Base-by-base conservation (phyloP, 2,329 filamentous ascomycete species). In the Pyrenophora graminea region DNA sequence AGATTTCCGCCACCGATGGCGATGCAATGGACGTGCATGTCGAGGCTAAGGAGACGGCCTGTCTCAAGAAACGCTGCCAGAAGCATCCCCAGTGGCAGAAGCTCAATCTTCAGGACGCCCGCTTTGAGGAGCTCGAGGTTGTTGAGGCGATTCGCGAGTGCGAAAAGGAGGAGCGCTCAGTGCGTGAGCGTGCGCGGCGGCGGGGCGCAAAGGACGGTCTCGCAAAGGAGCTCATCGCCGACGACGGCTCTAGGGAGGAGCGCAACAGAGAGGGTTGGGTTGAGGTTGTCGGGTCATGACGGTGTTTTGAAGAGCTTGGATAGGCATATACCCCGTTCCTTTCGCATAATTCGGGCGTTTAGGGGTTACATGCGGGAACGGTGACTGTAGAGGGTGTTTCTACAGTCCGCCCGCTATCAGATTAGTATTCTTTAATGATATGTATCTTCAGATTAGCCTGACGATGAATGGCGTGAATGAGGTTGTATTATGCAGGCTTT, bases 21-120 rank as follows among this genome's bases (percentile, higher is more conserved):
- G 57, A 48, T 15, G 48, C 46, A 19, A 27, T 43, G 9, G 50
- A 54, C 23, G 18, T 55, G 23, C 46, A 39, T 8, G 42, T 46
- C 3, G 56, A 53, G 3, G 48, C 50, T 7, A 61, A 55, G 15
- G 68, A 69, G 4, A 53, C 45, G 1, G 57, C 70, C 4, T 81
- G 79, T 53, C 57, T 73, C 36, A 77, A 75, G 58, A 80, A 80
- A 61, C 75, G 77, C 42, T 81, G 79, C 58, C 66, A 73, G 10
- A 73, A 77, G 39, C 79, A 81, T 55, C 67, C 71, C 3, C 73
- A 79, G 36, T 81, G 79, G 79, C 70, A 73, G 59, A 80, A 80
- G 57, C 67, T 79, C 44, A 74, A 75, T 13, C 63, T 78, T 1
- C 76, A 79, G 41, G 77, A 80, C 53, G 69, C 77, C 1, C 61